A percentile compares a stretch with the other conserved stretches of the same genome.
phyloP scores from a whole-genome alignment of 2,329 filamentous ascomycete genomes.

The Beauveria sp. region DNA sequence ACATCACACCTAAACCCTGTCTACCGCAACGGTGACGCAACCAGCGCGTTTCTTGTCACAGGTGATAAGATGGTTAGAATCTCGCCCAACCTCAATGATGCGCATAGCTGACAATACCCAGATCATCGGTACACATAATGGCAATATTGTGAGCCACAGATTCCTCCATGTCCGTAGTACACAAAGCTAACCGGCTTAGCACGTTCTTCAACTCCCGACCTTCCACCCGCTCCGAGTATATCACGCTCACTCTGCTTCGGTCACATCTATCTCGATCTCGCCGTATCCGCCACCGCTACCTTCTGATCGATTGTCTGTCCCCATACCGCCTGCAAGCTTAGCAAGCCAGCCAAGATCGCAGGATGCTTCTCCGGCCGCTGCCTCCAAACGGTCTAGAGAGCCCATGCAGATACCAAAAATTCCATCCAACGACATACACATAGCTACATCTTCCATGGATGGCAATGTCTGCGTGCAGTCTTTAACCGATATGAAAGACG shows the following conservation, averaged over 20 bases:
- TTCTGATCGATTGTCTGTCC: not conserved
- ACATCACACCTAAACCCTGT: constrained; percentile 72
- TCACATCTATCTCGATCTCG: constrained; percentile 84
- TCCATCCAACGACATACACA: constrained; percentile 84
- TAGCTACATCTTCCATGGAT: constrained; percentile 90
- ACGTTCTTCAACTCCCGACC: constrained; percentile 76
- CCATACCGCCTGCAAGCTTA: constrained; percentile 19
- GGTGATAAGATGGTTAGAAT: constrained; percentile 87
- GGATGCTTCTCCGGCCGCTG: constrained; percentile 39
- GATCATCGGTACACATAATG: constrained; percentile 92
- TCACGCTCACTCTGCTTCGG: constrained; percentile 84
- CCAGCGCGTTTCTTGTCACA: constrained; percentile 80
- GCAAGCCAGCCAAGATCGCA: constrained; percentile 21
- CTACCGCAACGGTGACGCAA: constrained; percentile 93
- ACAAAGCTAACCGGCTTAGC: constrained; percentile 42
- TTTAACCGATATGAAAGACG: constrained; percentile 79
- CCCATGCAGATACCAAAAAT: constrained; percentile 56
- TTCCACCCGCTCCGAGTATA: constrained; percentile 80
- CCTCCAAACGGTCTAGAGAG: constrained; percentile 45
- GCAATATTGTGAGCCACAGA: constrained; percentile 70
- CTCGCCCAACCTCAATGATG: not conserved
- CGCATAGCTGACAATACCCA: constrained; percentile 34
- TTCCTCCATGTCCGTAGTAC: not conserved
- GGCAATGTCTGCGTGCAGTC: constrained; percentile 92
- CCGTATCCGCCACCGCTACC: constrained; percentile 57